Percentiles rank a stretch among this genome's conserved stretches.
Evolutionary conservation across 805 yeast species (phyloP).

Genomic region (Groenewaldozyma salmanticensis): DNA sequence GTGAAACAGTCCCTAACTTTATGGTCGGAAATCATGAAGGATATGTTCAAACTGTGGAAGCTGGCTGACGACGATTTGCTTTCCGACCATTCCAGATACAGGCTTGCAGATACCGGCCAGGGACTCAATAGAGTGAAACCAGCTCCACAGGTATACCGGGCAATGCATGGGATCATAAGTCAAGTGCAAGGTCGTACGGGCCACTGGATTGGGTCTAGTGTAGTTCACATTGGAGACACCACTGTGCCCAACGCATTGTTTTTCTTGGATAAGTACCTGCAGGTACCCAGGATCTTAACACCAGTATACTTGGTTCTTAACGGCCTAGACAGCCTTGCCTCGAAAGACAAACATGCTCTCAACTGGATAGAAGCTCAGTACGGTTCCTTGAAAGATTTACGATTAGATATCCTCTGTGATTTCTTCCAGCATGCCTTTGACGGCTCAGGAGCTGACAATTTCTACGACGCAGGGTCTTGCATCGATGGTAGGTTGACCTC

Average conservation of each 20-base stretch:
- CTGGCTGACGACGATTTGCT: constrained; percentile 66
- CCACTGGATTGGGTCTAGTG: constrained; percentile 72
- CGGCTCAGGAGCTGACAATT: constrained; percentile 79
- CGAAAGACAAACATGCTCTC: constrained; percentile 36
- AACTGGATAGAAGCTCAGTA: constrained; percentile 51
- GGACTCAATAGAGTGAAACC: constrained; percentile 70
- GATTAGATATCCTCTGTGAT: constrained; percentile 37
- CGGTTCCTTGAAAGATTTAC: constrained; percentile 44
- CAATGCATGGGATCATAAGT: constrained; percentile 60
- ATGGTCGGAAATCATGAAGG: constrained; percentile 72
- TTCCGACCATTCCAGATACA: constrained; percentile 40
- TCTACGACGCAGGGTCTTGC: constrained; percentile 76
- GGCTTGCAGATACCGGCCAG: constrained; percentile 65
- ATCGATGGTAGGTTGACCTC: constrained; percentile 75
- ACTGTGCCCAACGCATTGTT: constrained; percentile 78
- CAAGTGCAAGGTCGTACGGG: constrained; percentile 55
- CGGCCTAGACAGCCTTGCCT: constrained; percentile 43
- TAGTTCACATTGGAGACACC: constrained; percentile 72
- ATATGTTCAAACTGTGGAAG: constrained; percentile 69
- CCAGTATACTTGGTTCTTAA: constrained; percentile 56
- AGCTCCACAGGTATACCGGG: constrained; percentile 58
- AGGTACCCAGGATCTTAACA: constrained; percentile 65
- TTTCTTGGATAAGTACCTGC: constrained; percentile 70
- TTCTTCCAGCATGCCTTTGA: constrained; percentile 55
- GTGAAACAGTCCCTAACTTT: constrained; percentile 64